Evolutionary conservation across 2,329 filamentous ascomycete genomes (phyloP).

Genomic region (Whalleya microplaca): DNA sequence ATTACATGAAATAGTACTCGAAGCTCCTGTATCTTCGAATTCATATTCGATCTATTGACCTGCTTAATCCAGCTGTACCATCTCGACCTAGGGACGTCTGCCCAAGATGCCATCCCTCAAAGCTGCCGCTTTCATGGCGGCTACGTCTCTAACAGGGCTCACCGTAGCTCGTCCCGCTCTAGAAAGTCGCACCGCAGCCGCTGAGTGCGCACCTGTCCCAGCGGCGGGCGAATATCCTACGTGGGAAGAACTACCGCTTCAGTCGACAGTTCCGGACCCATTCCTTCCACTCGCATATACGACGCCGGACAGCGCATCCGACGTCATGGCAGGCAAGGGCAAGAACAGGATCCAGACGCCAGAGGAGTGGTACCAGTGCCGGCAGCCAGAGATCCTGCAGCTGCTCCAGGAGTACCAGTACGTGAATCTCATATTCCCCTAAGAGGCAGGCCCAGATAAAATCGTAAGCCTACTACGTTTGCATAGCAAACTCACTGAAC

Average conservation of each 20-base stretch:
- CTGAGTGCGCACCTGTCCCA: conserved; percentile 31
- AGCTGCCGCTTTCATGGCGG: conserved; percentile 9
- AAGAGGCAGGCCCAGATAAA: too few species aligned
- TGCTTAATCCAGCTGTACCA: neutral
- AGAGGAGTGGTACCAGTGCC: conserved; percentile 53
- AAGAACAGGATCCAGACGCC: conserved; percentile 46
- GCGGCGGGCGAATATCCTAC: conserved; percentile 36
- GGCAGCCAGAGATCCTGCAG: conserved; percentile 53
- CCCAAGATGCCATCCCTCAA: conserved; percentile 14
- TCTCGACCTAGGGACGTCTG: neutral
- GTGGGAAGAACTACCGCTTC: conserved; percentile 41
- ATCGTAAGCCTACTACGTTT: too few species aligned
- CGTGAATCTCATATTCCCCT: neutral
- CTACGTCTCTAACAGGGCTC: conserved; percentile 6
- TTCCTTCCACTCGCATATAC: conserved; percentile 47
- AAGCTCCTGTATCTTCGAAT: neutral
- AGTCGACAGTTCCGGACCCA: conserved; percentile 48
- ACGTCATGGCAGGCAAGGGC: conserved; percentile 44
- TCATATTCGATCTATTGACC: neutral
- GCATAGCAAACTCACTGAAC: too few species aligned
- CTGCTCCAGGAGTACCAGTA: conserved; percentile 56
- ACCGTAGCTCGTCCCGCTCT: conserved; percentile 13
- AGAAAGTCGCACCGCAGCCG: neutral
- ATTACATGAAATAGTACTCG: conserved; percentile 14
- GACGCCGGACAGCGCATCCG: conserved; percentile 40